phyloP scores from a whole-genome alignment of 2,329 filamentous ascomycete species.

The Trichoderma breve region DNA sequence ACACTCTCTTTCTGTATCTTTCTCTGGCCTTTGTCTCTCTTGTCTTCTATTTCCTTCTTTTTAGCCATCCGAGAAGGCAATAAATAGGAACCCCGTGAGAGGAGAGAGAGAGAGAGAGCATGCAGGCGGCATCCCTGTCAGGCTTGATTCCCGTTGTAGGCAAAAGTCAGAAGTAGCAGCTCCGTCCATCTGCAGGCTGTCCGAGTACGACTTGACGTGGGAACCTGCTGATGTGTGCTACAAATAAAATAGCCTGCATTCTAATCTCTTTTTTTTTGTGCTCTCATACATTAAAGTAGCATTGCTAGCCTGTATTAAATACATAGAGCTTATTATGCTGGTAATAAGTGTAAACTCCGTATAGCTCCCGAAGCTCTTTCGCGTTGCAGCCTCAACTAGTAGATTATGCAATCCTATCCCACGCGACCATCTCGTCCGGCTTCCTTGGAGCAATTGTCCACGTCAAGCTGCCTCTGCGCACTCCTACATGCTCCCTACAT shows the following conservation, averaged over 20 bases:
- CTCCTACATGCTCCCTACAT: background rate
- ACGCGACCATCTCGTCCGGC: background rate
- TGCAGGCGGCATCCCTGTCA: slow-evolving; percentile 8
- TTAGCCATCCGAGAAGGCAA: background rate
- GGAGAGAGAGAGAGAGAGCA: background rate
- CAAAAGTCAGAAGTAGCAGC: background rate
- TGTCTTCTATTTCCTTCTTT: background rate
- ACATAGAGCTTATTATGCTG: background rate
- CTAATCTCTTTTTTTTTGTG: background rate
- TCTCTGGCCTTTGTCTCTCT: background rate
- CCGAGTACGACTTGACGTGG: background rate
- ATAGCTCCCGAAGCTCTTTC: background rate
- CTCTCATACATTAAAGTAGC: background rate
- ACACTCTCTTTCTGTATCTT: background rate
- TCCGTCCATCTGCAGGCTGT: slow-evolving; percentile 2
- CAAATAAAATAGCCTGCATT: background rate
- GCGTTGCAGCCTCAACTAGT: background rate
- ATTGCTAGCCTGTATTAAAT: background rate
- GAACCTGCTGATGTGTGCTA: background rate
- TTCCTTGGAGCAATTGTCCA: background rate
- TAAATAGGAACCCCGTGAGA: background rate
- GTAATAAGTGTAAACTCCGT: background rate
- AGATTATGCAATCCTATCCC: background rate
- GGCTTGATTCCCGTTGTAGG: slow-evolving; percentile 5
- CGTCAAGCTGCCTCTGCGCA: background rate